These are phyloP conservation scores for Pichia gijzeniarum DNA, from an alignment of 805 yeast species.

Conservation along the genomic window DNA sequence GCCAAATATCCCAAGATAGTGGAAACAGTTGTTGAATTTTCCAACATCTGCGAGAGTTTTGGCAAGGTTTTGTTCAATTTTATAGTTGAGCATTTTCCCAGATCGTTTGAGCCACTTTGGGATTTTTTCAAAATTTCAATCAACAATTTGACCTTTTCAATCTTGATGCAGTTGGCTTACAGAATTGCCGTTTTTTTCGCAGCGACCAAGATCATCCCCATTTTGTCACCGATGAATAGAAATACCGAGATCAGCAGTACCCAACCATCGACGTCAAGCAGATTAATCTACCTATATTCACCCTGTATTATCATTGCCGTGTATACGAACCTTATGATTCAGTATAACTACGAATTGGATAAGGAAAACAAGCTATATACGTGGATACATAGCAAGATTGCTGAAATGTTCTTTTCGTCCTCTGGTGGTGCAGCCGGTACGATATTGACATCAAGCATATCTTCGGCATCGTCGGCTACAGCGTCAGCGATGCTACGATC, in stretches of 20 bases:
- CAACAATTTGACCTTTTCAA: conserved; percentile 70
- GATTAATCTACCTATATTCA: conserved; percentile 74
- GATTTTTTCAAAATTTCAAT: conserved; percentile 46
- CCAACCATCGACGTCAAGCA: conserved; percentile 32
- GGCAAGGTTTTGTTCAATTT: conserved; percentile 30
- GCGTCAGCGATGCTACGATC: not conserved
- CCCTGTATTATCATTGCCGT: conserved; percentile 94
- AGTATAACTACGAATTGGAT: conserved; percentile 72
- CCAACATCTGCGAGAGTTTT: conserved; percentile 20
- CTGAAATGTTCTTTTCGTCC: conserved; percentile 12
- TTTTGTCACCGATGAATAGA: conserved; percentile 27
- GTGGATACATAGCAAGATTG: conserved; percentile 24
- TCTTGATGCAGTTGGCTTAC: conserved; percentile 74
- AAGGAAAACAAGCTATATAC: conserved; percentile 38
- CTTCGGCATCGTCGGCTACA: not conserved
- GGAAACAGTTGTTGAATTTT: conserved; percentile 11
- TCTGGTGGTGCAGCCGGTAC: conserved; percentile 2
- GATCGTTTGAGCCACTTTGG: conserved; percentile 48
- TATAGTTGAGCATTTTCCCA: conserved; percentile 46
- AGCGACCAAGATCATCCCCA: conserved; percentile 89
- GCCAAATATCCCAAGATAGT: conserved; percentile 2
- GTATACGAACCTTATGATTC: conserved; percentile 89
- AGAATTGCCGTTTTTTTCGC: conserved; percentile 80
- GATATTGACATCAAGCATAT: not conserved
- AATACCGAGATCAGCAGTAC: conserved; percentile 2